Evolutionary conservation across 306 rosid species (phyloP).

Genomic region (Elaeagnus macrophylla): DNA sequence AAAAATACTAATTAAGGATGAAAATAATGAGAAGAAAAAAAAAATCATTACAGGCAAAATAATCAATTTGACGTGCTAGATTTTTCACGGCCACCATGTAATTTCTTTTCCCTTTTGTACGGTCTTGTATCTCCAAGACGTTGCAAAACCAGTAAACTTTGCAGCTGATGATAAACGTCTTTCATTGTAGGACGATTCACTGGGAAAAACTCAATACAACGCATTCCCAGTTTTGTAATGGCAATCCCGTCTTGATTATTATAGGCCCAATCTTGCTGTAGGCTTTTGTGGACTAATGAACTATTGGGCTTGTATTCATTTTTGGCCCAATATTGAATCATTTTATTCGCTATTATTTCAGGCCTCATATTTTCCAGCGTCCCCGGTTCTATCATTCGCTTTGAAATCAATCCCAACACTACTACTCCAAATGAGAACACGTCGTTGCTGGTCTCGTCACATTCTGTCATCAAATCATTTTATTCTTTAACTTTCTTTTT

Average conservation of each 20-base stretch:
- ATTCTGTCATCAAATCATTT: no score
- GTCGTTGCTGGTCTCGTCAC: conserved; percentile 40
- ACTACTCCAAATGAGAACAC: conserved; percentile 45
- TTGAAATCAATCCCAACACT: conserved; percentile 42
- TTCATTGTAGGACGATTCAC: conserved; percentile 26
- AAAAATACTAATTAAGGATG: no score
- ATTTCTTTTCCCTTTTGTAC: conserved; percentile 25
- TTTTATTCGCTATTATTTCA: conserved; percentile 9
- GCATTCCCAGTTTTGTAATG: conserved; percentile 41
- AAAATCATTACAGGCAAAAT: no score
- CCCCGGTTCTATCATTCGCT: conserved; percentile 16
- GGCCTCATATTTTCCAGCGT: conserved; percentile 9
- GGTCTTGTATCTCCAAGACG: conserved; percentile 26
- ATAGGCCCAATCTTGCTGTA: conserved; percentile 49
- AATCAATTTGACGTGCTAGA: no score
- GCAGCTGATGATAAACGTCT: conserved; percentile 12
- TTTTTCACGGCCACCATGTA: background rate
- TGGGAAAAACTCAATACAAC: conserved; percentile 30
- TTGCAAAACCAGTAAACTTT: conserved; percentile 16
- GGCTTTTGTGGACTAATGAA: conserved; percentile 38
- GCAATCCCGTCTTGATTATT: conserved; percentile 35
- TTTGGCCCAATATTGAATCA: conserved; percentile 54
- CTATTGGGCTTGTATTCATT: conserved; percentile 39
- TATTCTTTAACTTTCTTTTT: no score
- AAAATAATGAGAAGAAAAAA: no score